A percentile compares a stretch with the other conserved stretches of the same genome.
These are phyloP conservation scores for Wolfiporia cocos DNA, from an alignment of 1,284 basidiomycete genomes.

Conservation along the genomic window DNA sequence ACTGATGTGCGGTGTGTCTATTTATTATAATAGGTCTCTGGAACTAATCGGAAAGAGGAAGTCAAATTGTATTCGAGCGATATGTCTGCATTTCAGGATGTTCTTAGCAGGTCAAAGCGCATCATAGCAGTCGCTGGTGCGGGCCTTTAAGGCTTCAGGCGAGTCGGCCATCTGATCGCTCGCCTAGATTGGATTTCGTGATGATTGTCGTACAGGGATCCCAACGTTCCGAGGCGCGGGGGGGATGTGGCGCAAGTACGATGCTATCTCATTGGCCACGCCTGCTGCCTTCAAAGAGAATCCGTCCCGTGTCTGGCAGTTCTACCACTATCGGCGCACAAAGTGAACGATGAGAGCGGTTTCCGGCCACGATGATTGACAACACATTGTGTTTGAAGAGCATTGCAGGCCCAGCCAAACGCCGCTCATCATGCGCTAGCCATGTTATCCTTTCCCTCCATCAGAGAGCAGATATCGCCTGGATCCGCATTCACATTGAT, in stretches of 20 bases:
- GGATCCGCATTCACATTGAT: conserved; percentile 45
- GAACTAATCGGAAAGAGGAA: no score
- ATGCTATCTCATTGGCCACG: conserved; percentile 52
- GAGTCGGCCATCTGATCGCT: conserved; percentile 7
- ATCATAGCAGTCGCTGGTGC: conserved; percentile 55
- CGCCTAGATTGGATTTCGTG: background rate
- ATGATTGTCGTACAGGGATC: conserved; percentile 24
- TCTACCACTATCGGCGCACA: conserved; percentile 55
- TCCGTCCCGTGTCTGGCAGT: conserved; percentile 56
- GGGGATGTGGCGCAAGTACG: conserved; percentile 53
- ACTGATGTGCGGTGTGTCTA: no score
- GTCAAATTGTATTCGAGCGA: conserved; percentile 11
- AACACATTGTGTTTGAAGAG: conserved; percentile 31
- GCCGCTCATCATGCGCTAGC: conserved; percentile 50
- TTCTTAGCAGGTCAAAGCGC: conserved; percentile 32
- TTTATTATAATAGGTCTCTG: no score
- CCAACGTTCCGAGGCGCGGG: conserved; percentile 57
- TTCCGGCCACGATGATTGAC: no score
- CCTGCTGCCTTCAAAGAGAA: conserved; percentile 48
- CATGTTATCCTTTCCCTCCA: conserved; percentile 33
- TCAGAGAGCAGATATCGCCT: conserved; percentile 33
- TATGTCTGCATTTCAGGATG: conserved; percentile 26
- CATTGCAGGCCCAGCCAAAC: conserved; percentile 45
- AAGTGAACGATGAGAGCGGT: no score
- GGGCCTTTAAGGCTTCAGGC: conserved; percentile 55